phyloP scores from a whole-genome alignment of 75 land plant species.

The Picea glauca region DNA sequence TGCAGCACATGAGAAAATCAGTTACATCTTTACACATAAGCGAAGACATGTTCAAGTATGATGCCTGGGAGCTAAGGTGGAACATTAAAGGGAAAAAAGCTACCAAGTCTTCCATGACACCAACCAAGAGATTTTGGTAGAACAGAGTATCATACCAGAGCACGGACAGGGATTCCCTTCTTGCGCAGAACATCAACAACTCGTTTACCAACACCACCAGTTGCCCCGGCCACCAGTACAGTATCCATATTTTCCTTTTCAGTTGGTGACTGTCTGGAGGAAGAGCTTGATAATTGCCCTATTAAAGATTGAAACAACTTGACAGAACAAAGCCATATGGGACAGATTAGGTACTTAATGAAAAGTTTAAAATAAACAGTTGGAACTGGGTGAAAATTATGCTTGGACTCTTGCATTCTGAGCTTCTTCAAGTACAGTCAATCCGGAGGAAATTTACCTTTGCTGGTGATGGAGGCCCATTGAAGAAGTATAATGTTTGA shows the following conservation, averaged over 20 bases:
- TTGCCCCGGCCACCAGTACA: slow-evolving; percentile 87
- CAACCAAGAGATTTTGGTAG: not conserved
- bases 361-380: not conserved
- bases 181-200: slow-evolving; percentile 76
- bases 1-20: not conserved
- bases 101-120: not conserved
- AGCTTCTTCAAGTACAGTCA: not conserved
- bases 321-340: not conserved
- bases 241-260: slow-evolving; percentile 52
- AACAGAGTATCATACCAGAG: slow-evolving; percentile 43
- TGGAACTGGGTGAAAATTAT: not conserved
- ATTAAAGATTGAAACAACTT: slow-evolving; percentile 57
- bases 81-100: not conserved
- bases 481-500: slow-evolving; percentile 79
- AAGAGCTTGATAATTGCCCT: slow-evolving; percentile 45
- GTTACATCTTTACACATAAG: not conserved
- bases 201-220: slow-evolving; percentile 98
- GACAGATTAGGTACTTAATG: not conserved
- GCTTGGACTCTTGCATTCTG: not conserved
- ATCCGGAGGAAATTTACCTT: slow-evolving; percentile 36
- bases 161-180: slow-evolving; percentile 76
- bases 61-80: not conserved
- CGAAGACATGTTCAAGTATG: not conserved
- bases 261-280: slow-evolving; percentile 27
- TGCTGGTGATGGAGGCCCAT: slow-evolving; percentile 75